Percentiles rank a stretch among this genome's conserved stretches.
Conservation (phyloP, 176 grass and related monocot species). For the Panicum miliaceum region DNA sequence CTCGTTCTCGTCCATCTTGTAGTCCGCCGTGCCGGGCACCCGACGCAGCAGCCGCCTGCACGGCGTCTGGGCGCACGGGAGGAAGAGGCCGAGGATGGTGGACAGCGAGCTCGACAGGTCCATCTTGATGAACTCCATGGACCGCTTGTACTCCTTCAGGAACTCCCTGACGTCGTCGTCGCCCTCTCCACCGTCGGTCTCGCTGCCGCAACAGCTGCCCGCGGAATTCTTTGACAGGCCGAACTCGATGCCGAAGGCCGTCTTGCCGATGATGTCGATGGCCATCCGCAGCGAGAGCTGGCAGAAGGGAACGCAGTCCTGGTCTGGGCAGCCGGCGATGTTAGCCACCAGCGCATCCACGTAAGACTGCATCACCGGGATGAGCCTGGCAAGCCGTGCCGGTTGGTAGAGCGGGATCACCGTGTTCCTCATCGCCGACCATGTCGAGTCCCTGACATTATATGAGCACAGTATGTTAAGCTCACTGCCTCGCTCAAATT, state of each 20-base stretch:
- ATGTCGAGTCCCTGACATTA: conserved; percentile 62
- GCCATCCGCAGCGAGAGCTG: conserved; percentile 71
- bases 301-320: conserved; percentile 72
- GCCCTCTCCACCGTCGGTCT: not conserved
- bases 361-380: conserved; percentile 83
- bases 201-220: not conserved
- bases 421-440: conserved; percentile 84
- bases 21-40: conserved; percentile 74
- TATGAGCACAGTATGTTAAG: not conserved
- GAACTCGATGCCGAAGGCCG: conserved; percentile 89
- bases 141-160: conserved; percentile 65
- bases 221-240: conserved; percentile 50
- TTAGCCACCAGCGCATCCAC: conserved; percentile 43
- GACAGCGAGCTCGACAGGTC: conserved; percentile 91
- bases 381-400: conserved; percentile 62
- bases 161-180: conserved; percentile 61
- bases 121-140: conserved; percentile 86
- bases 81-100: conserved; percentile 76
- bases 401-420: conserved; percentile 93
- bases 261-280: conserved; percentile 86
- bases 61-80: conserved; percentile 64
- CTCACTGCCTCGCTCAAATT: not conserved
- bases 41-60: conserved; percentile 57
- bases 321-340: conserved; percentile 47
- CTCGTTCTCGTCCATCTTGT: conserved; percentile 75